These are phyloP conservation scores for Yamadazyma atlantica DNA, from an alignment of 1,139 yeast genomes.

Conservation along the genomic window DNA sequence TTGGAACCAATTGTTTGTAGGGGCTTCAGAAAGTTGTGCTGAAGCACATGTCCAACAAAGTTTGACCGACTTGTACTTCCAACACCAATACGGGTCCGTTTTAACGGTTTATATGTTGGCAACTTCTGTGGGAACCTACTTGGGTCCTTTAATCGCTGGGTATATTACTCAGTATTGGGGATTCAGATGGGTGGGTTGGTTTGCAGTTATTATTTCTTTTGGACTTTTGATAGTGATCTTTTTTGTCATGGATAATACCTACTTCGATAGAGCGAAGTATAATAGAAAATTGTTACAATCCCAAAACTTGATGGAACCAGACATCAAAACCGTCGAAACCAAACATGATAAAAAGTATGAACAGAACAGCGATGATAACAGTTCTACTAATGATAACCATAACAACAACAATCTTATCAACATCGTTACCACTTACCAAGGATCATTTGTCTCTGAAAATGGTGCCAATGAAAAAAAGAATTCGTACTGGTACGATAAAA, in stretches of 20 bases:
- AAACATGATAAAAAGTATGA: conserved; percentile 9
- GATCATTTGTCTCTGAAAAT: no score
- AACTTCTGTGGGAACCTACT: conserved; percentile 76
- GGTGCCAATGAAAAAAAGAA: no score
- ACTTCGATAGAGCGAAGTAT: conserved; percentile 57
- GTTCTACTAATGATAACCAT: no score
- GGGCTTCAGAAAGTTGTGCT: conserved; percentile 84
- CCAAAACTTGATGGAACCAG: conserved; percentile 2
- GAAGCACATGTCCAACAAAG: conserved; percentile 87
- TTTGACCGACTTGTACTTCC: conserved; percentile 71
- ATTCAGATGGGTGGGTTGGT: conserved; percentile 86
- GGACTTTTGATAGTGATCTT: conserved; percentile 53
- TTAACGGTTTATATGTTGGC: conserved; percentile 79
- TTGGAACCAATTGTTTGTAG: conserved; percentile 82
- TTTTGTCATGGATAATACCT: conserved; percentile 73
- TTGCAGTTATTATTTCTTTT: conserved; percentile 72
- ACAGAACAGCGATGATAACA: no score
- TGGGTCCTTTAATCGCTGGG: conserved; percentile 82
- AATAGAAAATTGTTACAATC: conserved; percentile 6
- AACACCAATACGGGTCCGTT: conserved; percentile 76
- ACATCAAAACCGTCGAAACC: conserved; percentile 4
- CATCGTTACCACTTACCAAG: no score
- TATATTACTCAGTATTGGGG: conserved; percentile 58
- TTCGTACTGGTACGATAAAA: no score
- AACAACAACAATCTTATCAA: no score